Evolutionary conservation across 345 rosid species (phyloP), one percentile per base, ranked within the genome.

Genomic region (Arabis alpina): DNA sequence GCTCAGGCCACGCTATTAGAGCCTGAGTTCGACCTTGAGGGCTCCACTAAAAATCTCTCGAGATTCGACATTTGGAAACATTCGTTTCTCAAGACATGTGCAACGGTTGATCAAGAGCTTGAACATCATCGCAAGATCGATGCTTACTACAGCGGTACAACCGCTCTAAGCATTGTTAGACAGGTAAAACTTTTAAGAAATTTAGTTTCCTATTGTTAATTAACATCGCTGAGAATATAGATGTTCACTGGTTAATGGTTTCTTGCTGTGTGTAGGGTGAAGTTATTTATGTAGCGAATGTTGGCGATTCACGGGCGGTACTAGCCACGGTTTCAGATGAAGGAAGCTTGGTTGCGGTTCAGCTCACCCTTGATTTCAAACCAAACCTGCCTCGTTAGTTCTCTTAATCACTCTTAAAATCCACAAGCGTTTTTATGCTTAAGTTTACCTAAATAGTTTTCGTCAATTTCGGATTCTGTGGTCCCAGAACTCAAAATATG

Each of bases 271-370:
- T 73, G 28, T 68, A 91, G 98, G 99, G 93, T 14, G 99, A 91
- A 23, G 71, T 67, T 24, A 65, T 94, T 9, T 78, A 77, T 47
- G 62, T 88, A 56, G 95, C 98, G 1, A 94, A 94, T 57, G 89
- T 94, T 30, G 99, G 99, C 1, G 99, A 94, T 61, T 94, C 99
- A 41, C 86, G 98, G 1, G 99, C 99, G 36, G 97, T 94, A 25
- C 77, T 94, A 62, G 99, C 88, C 32, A 89, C 97, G 14, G 81
- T 73, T 67, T 84, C 86, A 0, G 93, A 88, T 39, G 93, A 94
- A 53, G 96, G 93, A 74, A 84, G 73, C 85, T 69, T 94, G 77
- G 81, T 81, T 15, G 59, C 98, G 1, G 74, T 85, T 79, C 99
- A 94, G 80, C 98, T 94, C 9, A 94, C 99, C 3, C 63, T 83